Conservation (phyloP, 306 rosid species). For the Fragaria ananassa region DNA sequence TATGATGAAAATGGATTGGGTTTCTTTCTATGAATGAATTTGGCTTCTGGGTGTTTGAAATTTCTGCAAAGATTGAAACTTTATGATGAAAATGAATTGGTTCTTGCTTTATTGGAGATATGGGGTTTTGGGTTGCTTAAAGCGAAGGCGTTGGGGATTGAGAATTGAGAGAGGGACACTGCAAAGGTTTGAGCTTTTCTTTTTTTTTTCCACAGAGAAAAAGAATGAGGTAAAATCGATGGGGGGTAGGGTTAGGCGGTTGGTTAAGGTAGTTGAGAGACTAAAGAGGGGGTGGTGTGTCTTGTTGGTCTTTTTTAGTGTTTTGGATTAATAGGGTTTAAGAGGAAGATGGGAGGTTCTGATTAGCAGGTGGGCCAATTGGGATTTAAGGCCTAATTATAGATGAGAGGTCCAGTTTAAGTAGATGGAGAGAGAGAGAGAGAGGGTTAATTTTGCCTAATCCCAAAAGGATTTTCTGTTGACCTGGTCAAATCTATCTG, state of each 20-base stretch:
- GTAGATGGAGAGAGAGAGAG: background rate
- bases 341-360: conserved; percentile 32
- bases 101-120: conserved; percentile 4
- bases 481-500: conserved; percentile 9
- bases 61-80: background rate
- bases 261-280: conserved; percentile 48
- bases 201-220: background rate
- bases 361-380: conserved; percentile 8
- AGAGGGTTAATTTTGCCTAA: too few relatives aligned
- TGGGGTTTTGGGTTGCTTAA: conserved; percentile 34
- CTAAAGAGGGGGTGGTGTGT: conserved; percentile 17
- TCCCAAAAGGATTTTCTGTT: background rate
- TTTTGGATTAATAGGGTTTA: conserved; percentile 33
- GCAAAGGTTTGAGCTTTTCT: conserved; percentile 16
- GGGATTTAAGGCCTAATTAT: conserved; percentile 17
- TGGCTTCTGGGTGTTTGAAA: background rate
- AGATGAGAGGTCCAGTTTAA: conserved; percentile 26
- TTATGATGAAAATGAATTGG: conserved; percentile 8
- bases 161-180: conserved; percentile 5
- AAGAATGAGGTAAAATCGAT: conserved; percentile 6
- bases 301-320: background rate
- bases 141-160: conserved; percentile 42
- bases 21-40: background rate
- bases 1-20: conserved; percentile 10
- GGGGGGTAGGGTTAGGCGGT: conserved; percentile 27